phyloP scores from a whole-genome alignment of 208 protist genomes.

The Crithidia mellificae region DNA sequence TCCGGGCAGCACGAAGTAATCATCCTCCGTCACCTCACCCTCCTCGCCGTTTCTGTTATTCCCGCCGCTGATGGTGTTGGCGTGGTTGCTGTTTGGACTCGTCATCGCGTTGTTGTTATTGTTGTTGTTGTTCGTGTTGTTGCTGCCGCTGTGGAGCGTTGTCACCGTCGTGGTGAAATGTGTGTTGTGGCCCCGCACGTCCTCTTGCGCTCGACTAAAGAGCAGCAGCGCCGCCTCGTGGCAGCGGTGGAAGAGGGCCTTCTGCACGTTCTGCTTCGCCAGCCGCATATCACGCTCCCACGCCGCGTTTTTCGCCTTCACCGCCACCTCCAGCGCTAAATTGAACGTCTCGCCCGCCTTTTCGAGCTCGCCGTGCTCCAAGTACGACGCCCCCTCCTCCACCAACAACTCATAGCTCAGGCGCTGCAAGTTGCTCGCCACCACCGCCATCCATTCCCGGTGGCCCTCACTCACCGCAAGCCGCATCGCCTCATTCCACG shows the following conservation, averaged over 20 bases:
- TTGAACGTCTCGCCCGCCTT: slow-evolving; percentile 74
- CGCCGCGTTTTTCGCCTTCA: slow-evolving; percentile 82
- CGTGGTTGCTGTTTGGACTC: neutral
- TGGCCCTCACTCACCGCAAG: slow-evolving; percentile 82
- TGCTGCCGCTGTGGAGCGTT: neutral
- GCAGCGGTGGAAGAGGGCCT: slow-evolving; percentile 82
- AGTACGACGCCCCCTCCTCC: slow-evolving; percentile 66
- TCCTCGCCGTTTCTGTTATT: neutral
- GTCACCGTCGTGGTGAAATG: too few relatives aligned
- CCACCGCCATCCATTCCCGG: slow-evolving; percentile 89
- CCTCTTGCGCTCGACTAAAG: slow-evolving; percentile 65
- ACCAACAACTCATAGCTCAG: slow-evolving; percentile 91
- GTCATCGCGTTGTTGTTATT: neutral
- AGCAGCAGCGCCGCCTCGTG: slow-evolving; percentile 81
- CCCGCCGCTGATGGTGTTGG: neutral
- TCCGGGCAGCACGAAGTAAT: slow-evolving; percentile 77
- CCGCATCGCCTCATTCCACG: slow-evolving; percentile 87
- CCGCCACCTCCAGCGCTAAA: slow-evolving; percentile 73
- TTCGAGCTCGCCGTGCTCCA: slow-evolving; percentile 71
- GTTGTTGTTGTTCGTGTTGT: neutral
- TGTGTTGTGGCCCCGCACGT: slow-evolving; percentile 10
- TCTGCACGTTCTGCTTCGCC: slow-evolving; percentile 77
- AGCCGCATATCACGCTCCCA: slow-evolving; percentile 82
- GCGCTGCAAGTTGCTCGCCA: slow-evolving; percentile 88
- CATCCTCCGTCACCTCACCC: slow-evolving; percentile 60